Evolutionary conservation across 2,329 filamentous ascomycete genomes (phyloP).

Genomic region (Rutstroemia sp.): DNA sequence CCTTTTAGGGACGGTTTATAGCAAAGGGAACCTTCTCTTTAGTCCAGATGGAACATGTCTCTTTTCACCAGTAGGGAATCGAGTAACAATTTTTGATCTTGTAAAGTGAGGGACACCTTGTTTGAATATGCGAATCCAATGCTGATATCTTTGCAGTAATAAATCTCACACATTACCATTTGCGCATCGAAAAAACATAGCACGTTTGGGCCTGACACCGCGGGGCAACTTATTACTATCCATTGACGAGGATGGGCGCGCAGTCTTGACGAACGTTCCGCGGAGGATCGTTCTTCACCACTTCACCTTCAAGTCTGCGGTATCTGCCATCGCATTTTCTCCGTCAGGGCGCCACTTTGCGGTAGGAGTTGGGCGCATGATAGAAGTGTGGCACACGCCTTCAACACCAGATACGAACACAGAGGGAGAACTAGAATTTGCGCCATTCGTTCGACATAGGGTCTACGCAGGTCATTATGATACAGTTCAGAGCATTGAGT

Average conservation of each 20-base stretch:
- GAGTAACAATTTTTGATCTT: constrained; percentile 91
- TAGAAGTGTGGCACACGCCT: constrained; percentile 95
- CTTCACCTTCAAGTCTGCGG: constrained; percentile 84
- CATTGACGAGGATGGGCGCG: constrained; percentile 88
- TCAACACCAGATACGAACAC: constrained; percentile 74
- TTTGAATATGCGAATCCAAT: background rate
- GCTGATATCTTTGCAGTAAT: constrained; percentile 46
- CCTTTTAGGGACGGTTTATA: constrained; percentile 95
- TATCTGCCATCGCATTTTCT: constrained; percentile 82
- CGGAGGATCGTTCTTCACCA: constrained; percentile 84
- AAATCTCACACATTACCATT: constrained; percentile 84
- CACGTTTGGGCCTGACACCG: constrained; percentile 79
- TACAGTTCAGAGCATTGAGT: constrained; percentile 76
- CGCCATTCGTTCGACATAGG: constrained; percentile 84
- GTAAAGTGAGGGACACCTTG: constrained; percentile 59
- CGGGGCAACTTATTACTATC: constrained; percentile 87
- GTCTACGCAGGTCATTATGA: constrained; percentile 87
- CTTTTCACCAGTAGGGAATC: constrained; percentile 92
- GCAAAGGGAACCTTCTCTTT: constrained; percentile 94
- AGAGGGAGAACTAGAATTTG: constrained; percentile 84
- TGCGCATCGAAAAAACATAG: constrained; percentile 88
- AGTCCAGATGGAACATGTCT: constrained; percentile 93
- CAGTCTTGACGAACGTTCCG: constrained; percentile 85
- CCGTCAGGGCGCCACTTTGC: constrained; percentile 88
- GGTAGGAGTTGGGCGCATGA: constrained; percentile 75